Conservation (phyloP, 805 yeast genomes). For the Torulaspora gathmanii region DNA sequence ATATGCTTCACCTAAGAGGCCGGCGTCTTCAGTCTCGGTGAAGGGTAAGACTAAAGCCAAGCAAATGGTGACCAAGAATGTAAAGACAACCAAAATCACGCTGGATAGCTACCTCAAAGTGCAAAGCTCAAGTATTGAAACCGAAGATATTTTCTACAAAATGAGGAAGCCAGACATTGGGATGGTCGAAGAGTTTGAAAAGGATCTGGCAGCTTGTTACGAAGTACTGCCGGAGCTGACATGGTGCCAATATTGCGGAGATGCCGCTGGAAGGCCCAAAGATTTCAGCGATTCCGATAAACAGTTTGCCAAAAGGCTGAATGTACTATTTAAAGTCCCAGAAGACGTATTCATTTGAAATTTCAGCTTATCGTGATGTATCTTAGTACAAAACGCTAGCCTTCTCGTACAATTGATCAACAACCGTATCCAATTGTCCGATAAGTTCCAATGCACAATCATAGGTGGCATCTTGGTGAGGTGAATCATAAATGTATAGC, state of each 20-base stretch:
- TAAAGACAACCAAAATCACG: background rate
- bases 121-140: background rate
- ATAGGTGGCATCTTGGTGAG: constrained; percentile 81
- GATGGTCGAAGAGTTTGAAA: constrained; percentile 59
- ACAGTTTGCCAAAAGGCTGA: constrained; percentile 57
- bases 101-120: background rate
- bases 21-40: constrained; percentile 31
- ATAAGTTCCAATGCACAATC: constrained; percentile 83
- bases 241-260: constrained; percentile 65
- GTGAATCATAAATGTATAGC: constrained; percentile 87
- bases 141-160: constrained; percentile 7
- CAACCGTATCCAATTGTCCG: constrained; percentile 79
- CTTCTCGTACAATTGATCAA: constrained; percentile 88
- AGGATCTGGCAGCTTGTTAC: constrained; percentile 34
- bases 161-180: constrained; percentile 76
- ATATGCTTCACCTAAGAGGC: constrained; percentile 61
- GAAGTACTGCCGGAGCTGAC: constrained; percentile 7
- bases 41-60: background rate
- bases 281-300: constrained; percentile 82
- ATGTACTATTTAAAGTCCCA: constrained; percentile 59
- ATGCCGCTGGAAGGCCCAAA: constrained; percentile 80
- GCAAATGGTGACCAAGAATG: constrained; percentile 1
- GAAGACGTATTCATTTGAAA: constrained; percentile 53
- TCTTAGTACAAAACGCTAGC: constrained; percentile 72
- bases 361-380: constrained; percentile 1